A percentile compares a stretch with the other conserved stretches of the same genome.
These are phyloP conservation scores for Euphorbia peplus DNA, from an alignment of 345 rosid species.

Conservation along the genomic window DNA sequence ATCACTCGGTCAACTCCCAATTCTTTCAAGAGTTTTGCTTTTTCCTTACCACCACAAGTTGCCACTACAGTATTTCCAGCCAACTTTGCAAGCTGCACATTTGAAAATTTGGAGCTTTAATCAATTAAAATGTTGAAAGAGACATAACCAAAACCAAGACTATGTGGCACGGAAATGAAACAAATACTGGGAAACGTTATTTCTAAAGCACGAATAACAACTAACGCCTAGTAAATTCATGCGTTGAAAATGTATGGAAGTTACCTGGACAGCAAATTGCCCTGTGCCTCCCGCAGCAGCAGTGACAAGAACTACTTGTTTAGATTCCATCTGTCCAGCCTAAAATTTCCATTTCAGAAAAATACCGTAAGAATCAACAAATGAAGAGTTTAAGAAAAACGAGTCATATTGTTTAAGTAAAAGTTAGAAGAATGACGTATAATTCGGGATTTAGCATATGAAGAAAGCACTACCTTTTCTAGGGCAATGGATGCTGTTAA, in stretches of 20 bases:
- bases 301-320: constrained; percentile 79
- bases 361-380: constrained; percentile 13
- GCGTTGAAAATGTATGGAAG: constrained; percentile 6
- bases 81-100: constrained; percentile 77
- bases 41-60: constrained; percentile 88
- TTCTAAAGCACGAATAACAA: no score
- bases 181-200: no score
- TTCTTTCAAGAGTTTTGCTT: constrained; percentile 73
- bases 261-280: constrained; percentile 96
- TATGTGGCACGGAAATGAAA: no score
- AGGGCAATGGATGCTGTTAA: constrained; percentile 90
- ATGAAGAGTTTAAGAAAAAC: constrained; percentile 3
- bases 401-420: not conserved
- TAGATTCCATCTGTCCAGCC: constrained; percentile 86
- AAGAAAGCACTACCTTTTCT: constrained; percentile 56
- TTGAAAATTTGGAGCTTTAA: constrained; percentile 14
- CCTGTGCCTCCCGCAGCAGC: constrained; percentile 99
- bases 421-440: not conserved
- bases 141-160: not conserved
- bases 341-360: constrained; percentile 29
- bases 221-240: not conserved
- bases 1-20: constrained; percentile 86
- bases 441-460: not conserved
- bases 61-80: constrained; percentile 87
- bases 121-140: not conserved